phyloP scores from a whole-genome alignment of 805 yeast species.

The Komagataella ulmi region DNA sequence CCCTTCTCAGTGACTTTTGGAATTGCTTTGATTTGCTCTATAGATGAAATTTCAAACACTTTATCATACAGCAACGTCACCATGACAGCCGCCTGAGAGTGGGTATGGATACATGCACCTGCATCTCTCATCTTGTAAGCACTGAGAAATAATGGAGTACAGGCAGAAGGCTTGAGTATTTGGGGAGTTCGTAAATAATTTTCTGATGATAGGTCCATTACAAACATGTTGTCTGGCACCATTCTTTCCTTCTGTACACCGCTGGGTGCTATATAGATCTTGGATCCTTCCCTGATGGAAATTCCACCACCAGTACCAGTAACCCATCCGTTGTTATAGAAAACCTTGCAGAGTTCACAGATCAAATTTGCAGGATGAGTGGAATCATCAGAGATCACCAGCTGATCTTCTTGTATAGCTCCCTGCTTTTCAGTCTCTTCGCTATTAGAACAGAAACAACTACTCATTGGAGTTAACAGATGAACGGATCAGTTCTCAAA shows the following conservation, averaged over 20 bases:
- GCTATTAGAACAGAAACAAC: not conserved
- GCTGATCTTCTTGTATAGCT: conserved; percentile 8
- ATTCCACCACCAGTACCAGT: conserved; percentile 97
- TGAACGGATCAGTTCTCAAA: not conserved
- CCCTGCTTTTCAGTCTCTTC: not conserved
- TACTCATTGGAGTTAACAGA: not conserved
- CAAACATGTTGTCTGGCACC: conserved; percentile 71
- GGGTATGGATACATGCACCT: conserved; percentile 93
- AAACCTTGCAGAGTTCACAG: conserved; percentile 65
- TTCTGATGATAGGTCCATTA: conserved; percentile 41
- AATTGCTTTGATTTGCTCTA: conserved; percentile 89
- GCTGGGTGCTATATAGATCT: conserved; percentile 79
- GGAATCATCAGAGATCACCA: conserved; percentile 28
- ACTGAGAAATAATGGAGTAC: conserved; percentile 79
- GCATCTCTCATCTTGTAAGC: conserved; percentile 57
- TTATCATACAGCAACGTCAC: conserved; percentile 55
- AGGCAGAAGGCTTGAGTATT: conserved; percentile 76
- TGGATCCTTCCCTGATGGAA: conserved; percentile 47
- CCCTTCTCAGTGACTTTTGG: conserved; percentile 62
- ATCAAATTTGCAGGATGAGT: conserved; percentile 75
- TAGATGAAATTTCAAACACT: conserved; percentile 63
- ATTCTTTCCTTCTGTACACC: conserved; percentile 91
- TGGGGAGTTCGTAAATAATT: conserved; percentile 49
- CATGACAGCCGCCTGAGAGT: conserved; percentile 81
- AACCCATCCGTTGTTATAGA: conserved; percentile 80